A percentile compares a stretch with the other conserved stretches of the same genome.
Conservation (phyloP, 768 basidiomycete genomes). For the Pleurotus salmoneostramineus region DNA sequence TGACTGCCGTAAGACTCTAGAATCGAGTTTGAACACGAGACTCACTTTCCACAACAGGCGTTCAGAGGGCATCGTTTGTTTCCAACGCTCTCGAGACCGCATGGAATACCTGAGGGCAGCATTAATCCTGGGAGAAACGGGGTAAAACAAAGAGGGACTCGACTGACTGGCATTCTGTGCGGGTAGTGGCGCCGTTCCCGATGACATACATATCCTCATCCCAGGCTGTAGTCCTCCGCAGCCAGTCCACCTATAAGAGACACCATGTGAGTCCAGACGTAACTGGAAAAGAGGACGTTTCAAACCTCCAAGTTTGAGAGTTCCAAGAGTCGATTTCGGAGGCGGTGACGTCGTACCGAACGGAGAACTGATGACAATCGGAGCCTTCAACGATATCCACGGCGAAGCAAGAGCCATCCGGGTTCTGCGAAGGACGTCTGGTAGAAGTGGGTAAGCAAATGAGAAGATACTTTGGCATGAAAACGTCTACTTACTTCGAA, state of each 20-base stretch:
- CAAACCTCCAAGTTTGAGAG: not conserved
- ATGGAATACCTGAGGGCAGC: conserved; percentile 8
- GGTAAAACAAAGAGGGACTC: not conserved
- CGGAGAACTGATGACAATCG: conserved; percentile 3
- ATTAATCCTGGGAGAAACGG: not conserved
- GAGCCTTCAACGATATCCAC: not conserved
- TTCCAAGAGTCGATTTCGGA: not conserved
- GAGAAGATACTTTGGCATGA: not conserved
- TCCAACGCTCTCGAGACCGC: conserved; percentile 12
- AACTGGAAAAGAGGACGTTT: not conserved
- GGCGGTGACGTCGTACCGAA: not conserved
- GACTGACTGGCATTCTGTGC: not conserved
- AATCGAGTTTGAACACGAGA: not conserved
- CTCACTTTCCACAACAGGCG: conserved; percentile 12
- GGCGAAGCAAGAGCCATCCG: not conserved
- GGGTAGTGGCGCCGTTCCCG: not conserved
- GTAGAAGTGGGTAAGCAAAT: not conserved
- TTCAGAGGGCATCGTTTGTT: conserved; percentile 12
- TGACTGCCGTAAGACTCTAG: conserved; percentile 1
- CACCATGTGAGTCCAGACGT: not conserved
- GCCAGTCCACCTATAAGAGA: not conserved
- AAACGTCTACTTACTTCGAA: not conserved
- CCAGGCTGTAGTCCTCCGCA: not conserved
- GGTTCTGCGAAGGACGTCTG: not conserved
- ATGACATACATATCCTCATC: not conserved